Evolutionary conservation across 306 rosid genomes (phyloP).

Genomic region (Casuarina equisetifolia): DNA sequence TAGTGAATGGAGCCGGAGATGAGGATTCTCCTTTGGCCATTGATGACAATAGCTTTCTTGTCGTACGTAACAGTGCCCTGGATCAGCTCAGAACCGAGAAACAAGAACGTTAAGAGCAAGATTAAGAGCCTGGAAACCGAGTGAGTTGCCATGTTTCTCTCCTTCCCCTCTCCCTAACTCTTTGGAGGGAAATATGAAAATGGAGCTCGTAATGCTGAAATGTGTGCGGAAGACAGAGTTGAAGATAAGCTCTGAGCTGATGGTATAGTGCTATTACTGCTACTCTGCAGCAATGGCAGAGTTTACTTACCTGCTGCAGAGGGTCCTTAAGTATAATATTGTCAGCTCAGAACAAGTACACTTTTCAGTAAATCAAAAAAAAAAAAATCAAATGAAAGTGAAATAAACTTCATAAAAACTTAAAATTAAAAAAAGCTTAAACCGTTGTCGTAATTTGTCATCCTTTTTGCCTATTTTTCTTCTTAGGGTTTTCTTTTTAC

Average conservation of each 20-base stretch:
- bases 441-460: too few species aligned
- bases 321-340: conserved; percentile 22
- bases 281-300: background rate
- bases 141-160: conserved; percentile 51
- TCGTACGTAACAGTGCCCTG: conserved; percentile 72
- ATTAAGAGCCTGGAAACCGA: conserved; percentile 51
- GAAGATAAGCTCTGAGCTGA: conserved; percentile 21
- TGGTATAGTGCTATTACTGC: conserved; percentile 26
- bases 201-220: conserved; percentile 1
- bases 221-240: conserved; percentile 1
- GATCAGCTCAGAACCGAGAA: conserved; percentile 44
- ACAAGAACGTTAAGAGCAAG: conserved; percentile 38
- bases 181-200: conserved; percentile 43
- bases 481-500: too few species aligned
- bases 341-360: conserved; percentile 23
- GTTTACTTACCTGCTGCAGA: background rate
- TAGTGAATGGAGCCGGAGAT: conserved; percentile 97
- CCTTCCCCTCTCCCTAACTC: background rate
- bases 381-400: background rate
- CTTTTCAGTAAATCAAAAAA: background rate
- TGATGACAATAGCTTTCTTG: conserved; percentile 74
- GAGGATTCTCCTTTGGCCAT: conserved; percentile 81
- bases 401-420: too few species aligned
- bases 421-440: too few species aligned
- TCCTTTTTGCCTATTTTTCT: too few species aligned